Conservation (phyloP, 768 basidiomycete genomes). For the Leccinum subgranulosum region DNA sequence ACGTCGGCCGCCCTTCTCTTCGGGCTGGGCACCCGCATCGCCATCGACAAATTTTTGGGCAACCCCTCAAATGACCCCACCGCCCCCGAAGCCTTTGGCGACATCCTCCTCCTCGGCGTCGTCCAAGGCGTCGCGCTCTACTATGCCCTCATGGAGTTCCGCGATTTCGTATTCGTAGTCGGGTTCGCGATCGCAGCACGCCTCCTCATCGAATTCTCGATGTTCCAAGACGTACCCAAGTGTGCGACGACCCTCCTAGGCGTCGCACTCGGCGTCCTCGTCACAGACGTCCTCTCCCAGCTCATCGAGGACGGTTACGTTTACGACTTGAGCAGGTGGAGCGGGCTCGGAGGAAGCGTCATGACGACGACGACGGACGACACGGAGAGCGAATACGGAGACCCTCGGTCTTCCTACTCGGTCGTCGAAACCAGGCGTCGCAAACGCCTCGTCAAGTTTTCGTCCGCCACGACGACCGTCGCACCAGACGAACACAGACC, state of each 20-base stretch:
- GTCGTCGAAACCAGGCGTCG: conserved; percentile 26
- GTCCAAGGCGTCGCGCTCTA: conserved; percentile 77
- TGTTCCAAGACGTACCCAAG: conserved; percentile 50
- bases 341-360: not conserved
- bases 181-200: conserved; percentile 57
- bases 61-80: conserved; percentile 34
- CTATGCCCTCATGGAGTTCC: conserved; percentile 55
- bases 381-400: conserved; percentile 15
- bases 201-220: conserved; percentile 60
- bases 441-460: conserved; percentile 48
- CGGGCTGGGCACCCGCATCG: conserved; percentile 71
- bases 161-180: conserved; percentile 52
- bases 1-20: conserved; percentile 68
- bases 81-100: conserved; percentile 40
- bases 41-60: conserved; percentile 55
- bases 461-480: conserved; percentile 29
- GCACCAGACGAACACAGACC: conserved; percentile 8
- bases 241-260: conserved; percentile 62
- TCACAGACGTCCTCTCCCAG: conserved; percentile 69
- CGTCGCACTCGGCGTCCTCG: conserved; percentile 63
- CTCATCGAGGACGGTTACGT: conserved; percentile 51
- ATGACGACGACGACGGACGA: not conserved
- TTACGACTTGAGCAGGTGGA: conserved; percentile 20
- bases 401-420: not conserved
- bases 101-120: conserved; percentile 64